Conservation (phyloP, 148 eudicot species). For the Bassia scoparia region DNA sequence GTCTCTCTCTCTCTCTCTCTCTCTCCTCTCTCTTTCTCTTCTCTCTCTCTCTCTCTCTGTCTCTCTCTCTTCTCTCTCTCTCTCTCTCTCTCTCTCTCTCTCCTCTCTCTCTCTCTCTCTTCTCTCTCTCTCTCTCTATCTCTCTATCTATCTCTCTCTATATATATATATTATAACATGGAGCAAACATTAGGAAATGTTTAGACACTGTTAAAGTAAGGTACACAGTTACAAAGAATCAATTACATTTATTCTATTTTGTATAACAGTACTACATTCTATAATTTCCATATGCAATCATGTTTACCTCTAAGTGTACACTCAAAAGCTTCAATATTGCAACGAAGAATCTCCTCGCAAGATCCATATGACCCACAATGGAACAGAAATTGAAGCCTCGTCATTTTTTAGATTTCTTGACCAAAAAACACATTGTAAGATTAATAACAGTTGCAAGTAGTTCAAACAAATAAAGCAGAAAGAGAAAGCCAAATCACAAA, state of each 20-base stretch:
- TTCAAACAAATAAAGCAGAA: too few species aligned
- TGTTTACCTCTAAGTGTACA: constrained; percentile 59
- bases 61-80: too few species aligned
- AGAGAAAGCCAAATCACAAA: too few species aligned
- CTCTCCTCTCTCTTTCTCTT: too few species aligned
- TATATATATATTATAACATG: too few species aligned
- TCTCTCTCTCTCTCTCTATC: neutral
- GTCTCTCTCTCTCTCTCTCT: too few species aligned
- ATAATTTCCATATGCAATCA: constrained; percentile 8
- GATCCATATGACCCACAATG: constrained; percentile 41
- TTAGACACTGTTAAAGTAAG: neutral
- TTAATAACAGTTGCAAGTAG: too few species aligned
- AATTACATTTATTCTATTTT: too few species aligned
- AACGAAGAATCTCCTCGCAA: constrained; percentile 69
- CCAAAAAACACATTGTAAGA: constrained; percentile 5
- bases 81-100: too few species aligned
- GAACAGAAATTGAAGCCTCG: constrained; percentile 31
- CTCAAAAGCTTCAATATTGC: constrained; percentile 60
- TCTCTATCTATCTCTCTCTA: too few species aligned
- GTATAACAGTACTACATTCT: neutral
- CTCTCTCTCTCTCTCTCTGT: neutral
- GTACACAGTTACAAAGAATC: neutral
- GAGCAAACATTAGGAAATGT: too few species aligned
- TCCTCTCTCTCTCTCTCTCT: too few species aligned
- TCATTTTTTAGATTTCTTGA: constrained; percentile 71